Conservation (phyloP, 768 basidiomycete genomes). For the Clitopilus hobsonii region DNA sequence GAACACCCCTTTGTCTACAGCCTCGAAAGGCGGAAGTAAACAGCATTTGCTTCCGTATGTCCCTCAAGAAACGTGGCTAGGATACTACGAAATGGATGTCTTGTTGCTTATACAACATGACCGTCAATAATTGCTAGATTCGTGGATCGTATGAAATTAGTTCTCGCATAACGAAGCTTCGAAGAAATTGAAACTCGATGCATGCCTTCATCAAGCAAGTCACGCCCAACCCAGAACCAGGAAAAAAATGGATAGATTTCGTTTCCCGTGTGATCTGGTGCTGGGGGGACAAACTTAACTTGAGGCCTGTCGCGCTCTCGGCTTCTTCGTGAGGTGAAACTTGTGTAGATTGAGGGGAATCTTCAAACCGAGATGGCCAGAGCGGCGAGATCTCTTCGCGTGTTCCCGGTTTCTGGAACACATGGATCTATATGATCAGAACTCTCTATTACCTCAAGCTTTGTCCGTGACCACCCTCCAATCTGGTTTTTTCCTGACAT, state of each 20-base stretch:
- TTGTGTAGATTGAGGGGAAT: background rate
- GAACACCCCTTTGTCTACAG: background rate
- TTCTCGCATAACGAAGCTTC: too few relatives aligned
- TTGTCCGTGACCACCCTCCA: background rate
- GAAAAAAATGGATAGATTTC: too few relatives aligned
- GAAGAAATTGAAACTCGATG: too few relatives aligned
- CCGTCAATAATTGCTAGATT: too few relatives aligned
- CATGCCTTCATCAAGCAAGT: too few relatives aligned
- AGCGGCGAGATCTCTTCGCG: background rate
- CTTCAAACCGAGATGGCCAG: background rate
- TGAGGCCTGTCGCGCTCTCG: background rate
- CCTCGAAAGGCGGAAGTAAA: background rate
- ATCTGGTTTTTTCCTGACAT: background rate
- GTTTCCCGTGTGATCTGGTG: too few relatives aligned
- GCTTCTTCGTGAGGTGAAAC: background rate
- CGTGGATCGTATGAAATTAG: too few relatives aligned
- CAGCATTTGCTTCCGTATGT: background rate
- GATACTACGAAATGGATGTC: background rate
- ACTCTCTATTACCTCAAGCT: background rate
- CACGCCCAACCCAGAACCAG: too few relatives aligned
- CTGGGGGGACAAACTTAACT: too few relatives aligned
- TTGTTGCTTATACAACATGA: background rate
- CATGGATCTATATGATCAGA: too few relatives aligned
- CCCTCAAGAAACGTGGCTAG: background rate
- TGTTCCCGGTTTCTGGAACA: background rate